A percentile compares a stretch with the other conserved stretches of the same genome.
Evolutionary conservation across 202 grass and related monocot species (phyloP).

Genomic region (Musa balbisiana): DNA sequence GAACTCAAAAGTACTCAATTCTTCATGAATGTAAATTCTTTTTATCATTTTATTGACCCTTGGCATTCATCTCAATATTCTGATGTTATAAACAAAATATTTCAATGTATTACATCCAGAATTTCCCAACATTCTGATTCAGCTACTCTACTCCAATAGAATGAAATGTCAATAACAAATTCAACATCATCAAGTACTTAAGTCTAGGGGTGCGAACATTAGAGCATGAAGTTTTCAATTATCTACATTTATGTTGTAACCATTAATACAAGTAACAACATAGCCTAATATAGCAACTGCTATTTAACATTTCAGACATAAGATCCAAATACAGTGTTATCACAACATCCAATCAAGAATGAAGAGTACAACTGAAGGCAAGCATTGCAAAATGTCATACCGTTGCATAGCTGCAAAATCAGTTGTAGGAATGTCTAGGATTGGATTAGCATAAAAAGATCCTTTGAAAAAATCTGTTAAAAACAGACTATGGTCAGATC

Average conservation of each 20-base stretch:
- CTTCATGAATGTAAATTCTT: too few relatives aligned
- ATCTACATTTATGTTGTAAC: not conserved
- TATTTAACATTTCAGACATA: not conserved
- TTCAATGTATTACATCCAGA: too few relatives aligned
- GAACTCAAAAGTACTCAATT: too few relatives aligned
- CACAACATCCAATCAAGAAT: not conserved
- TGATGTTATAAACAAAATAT: too few relatives aligned
- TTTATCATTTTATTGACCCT: too few relatives aligned
- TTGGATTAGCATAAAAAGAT: conserved; percentile 91
- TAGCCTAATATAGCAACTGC: not conserved
- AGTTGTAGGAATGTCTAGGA: conserved; percentile 65
- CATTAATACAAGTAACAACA: not conserved
- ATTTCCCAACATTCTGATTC: too few relatives aligned
- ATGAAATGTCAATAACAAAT: too few relatives aligned
- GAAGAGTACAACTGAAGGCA: not conserved
- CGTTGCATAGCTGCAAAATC: conserved; percentile 45
- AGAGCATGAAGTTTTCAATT: not conserved
- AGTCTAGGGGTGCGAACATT: too few relatives aligned
- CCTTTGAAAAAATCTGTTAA: conserved; percentile 84
- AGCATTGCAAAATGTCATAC: conserved; percentile 30
- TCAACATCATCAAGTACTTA: too few relatives aligned
- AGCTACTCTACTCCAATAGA: too few relatives aligned
- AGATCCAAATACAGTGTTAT: not conserved
- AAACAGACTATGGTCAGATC: conserved; percentile 5
- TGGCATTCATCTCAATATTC: too few relatives aligned